Conservation (phyloP, 2,329 filamentous ascomycete species). For the Septoria linicola region DNA sequence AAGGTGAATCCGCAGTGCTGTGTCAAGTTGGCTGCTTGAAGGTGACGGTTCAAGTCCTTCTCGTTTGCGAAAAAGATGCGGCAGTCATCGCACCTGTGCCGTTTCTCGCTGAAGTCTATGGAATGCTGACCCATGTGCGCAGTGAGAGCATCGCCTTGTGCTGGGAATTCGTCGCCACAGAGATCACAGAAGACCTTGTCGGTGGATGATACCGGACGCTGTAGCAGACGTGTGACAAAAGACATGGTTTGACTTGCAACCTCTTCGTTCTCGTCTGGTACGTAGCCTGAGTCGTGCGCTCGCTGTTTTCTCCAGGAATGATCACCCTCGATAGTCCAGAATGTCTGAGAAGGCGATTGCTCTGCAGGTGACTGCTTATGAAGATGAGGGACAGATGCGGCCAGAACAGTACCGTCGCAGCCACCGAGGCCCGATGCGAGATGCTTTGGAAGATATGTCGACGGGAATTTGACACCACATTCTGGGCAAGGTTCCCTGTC, state of each 20-base stretch:
- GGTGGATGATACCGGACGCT: slow-evolving; percentile 17
- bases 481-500: slow-evolving; percentile 26
- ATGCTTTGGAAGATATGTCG: slow-evolving; percentile 23
- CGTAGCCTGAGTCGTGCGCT: slow-evolving; percentile 4
- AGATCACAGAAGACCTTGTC: slow-evolving; percentile 24
- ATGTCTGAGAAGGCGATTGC: slow-evolving; percentile 22
- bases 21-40: slow-evolving; percentile 26
- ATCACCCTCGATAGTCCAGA: slow-evolving; percentile 28
- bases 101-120: slow-evolving; percentile 27
- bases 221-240: slow-evolving; percentile 23
- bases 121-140: slow-evolving; percentile 28
- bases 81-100: slow-evolving; percentile 29
- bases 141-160: slow-evolving; percentile 19
- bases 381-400: slow-evolving; percentile 17
- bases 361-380: slow-evolving; percentile 13
- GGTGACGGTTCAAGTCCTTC: slow-evolving; percentile 26
- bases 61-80: slow-evolving; percentile 29
- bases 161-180: slow-evolving; percentile 23
- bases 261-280: slow-evolving; percentile 12
- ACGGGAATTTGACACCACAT: slow-evolving; percentile 23
- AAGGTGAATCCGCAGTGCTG: slow-evolving; percentile 30
- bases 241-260: slow-evolving; percentile 21
- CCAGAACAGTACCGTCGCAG: slow-evolving; percentile 26
- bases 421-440: slow-evolving; percentile 26
- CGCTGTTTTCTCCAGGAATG: slow-evolving; percentile 17